Evolutionary conservation across 371 early-diverging fungal genomes (phyloP), one percentile per base, ranked within the genome.

Genomic region (Rhizopus delemar): DNA sequence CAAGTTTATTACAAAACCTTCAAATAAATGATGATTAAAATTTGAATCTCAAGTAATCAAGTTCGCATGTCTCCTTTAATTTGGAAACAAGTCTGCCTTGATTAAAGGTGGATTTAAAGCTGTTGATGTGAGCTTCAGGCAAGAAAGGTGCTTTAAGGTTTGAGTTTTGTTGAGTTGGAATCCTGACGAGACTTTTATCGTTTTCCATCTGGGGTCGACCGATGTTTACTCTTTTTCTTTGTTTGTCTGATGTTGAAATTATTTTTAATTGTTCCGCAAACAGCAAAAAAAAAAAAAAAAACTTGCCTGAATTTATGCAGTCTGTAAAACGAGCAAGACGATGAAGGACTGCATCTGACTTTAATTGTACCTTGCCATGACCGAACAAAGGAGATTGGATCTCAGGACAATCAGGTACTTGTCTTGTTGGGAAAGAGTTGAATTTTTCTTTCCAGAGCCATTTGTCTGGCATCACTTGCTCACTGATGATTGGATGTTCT

Each of bases 371-470:
- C 43, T 43, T 43, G 43, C 3, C 43, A n/a, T 43, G 15, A n/a
- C 2, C 13, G 5, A 43, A 5, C 5, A 13, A n/a, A 15, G 6
- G n/a, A 6, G 6, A 15, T 13, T 9, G 28, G 28, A 15, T 43
- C 13, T 13, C 13, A 43, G 43, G 43, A 4, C n/a, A 43, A 48
- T 5, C 7, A 15, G 48, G 48, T 7, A 29, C 3, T 12, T 8
- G 9, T 11, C 41, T 51, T 15, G 50, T 13, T 41, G 59, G 53
- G 35, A 59, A 35, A 29, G 8, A 46, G 41, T 51, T 59, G 41
- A 53, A 59, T 52, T 52, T 51, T 9, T 59, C 53, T 52, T 58
- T 33, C 58, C 58, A 58, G 3, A 43, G 5, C 53, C 52, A 59
- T 28, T 48, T 29, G 22, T 28, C 31, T 29, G 29, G 2, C 8